Evolutionary conservation across 2,329 filamentous ascomycete genomes (phyloP).

Genomic region (Tolypocladium cylindrosporum): DNA sequence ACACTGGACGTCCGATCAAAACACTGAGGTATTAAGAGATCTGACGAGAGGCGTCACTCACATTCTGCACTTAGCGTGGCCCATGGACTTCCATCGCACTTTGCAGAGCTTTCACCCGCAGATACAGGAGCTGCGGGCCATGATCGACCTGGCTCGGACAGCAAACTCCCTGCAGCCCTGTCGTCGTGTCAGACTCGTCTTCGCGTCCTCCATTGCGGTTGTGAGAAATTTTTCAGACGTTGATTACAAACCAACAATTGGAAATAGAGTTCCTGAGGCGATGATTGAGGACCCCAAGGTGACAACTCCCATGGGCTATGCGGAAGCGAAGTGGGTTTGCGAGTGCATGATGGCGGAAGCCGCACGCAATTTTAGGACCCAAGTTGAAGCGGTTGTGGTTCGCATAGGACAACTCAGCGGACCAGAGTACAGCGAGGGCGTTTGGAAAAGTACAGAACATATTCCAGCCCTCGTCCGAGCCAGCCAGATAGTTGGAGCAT

Average conservation of each 20-base stretch:
- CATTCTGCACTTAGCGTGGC: slow-evolving; percentile 11
- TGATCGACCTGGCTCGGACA: no score
- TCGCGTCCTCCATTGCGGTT: slow-evolving; percentile 17
- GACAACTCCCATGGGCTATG: slow-evolving; percentile 27
- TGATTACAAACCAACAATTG: no score
- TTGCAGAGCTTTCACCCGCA: slow-evolving; percentile 6
- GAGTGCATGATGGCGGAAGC: slow-evolving; percentile 32
- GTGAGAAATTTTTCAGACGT: slow-evolving; percentile 8
- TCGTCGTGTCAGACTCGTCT: slow-evolving; percentile 11
- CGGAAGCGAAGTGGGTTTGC: slow-evolving; percentile 35
- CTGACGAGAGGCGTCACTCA: not conserved
- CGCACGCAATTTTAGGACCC: slow-evolving; percentile 17
- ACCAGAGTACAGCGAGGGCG: slow-evolving; percentile 23
- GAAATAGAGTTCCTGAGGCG: slow-evolving; percentile 22
- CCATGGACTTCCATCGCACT: slow-evolving; percentile 10
- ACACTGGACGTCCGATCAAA: no score
- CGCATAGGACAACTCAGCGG: slow-evolving; percentile 35
- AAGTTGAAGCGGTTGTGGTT: slow-evolving; percentile 25
- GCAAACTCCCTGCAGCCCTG: no score
- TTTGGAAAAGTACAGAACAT: slow-evolving; percentile 36
- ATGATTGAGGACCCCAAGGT: slow-evolving; percentile 20
- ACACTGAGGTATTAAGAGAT: no score
- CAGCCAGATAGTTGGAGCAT: slow-evolving; percentile 19
- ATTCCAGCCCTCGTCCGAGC: slow-evolving; percentile 31
- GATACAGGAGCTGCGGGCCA: no score